phyloP scores from a whole-genome alignment of 2,329 filamentous ascomycete genomes.

The Daldinia eschscholtzii region DNA sequence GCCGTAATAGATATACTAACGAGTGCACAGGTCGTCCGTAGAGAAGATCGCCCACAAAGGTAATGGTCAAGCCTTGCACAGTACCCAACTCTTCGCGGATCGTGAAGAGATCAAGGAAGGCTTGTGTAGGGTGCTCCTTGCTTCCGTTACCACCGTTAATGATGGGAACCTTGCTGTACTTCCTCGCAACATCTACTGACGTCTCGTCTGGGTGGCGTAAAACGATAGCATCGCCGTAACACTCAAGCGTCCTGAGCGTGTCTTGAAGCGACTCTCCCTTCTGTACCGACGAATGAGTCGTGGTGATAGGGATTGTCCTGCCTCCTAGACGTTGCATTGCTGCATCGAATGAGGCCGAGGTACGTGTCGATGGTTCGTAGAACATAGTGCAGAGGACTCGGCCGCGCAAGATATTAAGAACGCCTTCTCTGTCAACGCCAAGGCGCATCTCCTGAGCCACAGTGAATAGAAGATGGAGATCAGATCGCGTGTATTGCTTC shows the following conservation, averaged over 20 bases:
- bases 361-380: conserved; percentile 97
- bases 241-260: conserved; percentile 91
- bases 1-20: conserved; percentile 89
- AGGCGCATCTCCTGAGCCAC: conserved; percentile 98
- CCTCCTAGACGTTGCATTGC: conserved; percentile 99
- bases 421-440: conserved; percentile 91
- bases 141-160: conserved; percentile 98
- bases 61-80: conserved; percentile 94
- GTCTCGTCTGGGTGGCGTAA: conserved; percentile 89
- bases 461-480: conserved; percentile 94
- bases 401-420: conserved; percentile 87
- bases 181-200: conserved; percentile 84
- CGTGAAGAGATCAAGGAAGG: conserved; percentile 97
- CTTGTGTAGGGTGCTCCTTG: conserved; percentile 96
- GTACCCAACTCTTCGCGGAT: conserved; percentile 98
- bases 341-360: conserved; percentile 94
- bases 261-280: conserved; percentile 97
- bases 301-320: conserved; percentile 83
- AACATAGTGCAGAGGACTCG: conserved; percentile 92
- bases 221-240: conserved; percentile 96
- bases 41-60: conserved; percentile 91
- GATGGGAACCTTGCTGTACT: conserved; percentile 89
- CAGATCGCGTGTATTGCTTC: conserved; percentile 86
- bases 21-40: conserved; percentile 97
- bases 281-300: conserved; percentile 86